These are phyloP conservation scores for Platismatia glauca DNA, from an alignment of 495 filamentous ascomycete species.

Conservation along the genomic window DNA sequence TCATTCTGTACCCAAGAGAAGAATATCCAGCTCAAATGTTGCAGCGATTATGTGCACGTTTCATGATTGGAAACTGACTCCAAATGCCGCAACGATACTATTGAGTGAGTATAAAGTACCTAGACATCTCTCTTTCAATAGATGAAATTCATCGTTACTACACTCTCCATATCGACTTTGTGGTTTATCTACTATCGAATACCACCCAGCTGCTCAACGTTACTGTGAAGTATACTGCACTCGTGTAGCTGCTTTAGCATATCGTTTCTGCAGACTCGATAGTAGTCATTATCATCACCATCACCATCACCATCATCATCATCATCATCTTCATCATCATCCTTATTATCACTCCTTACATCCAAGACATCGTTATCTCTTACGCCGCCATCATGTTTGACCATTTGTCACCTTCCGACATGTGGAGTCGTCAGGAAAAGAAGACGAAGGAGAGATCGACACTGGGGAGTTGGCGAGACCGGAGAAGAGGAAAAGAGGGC, in stretches of 20 bases:
- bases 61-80: too few species aligned
- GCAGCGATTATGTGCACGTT: too few species aligned
- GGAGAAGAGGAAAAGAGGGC: background rate
- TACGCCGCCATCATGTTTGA: background rate
- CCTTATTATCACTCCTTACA: background rate
- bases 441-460: background rate
- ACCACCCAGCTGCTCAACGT: too few species aligned
- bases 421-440: background rate
- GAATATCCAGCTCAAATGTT: too few species aligned
- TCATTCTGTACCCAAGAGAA: too few species aligned
- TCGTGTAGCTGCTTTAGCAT: background rate
- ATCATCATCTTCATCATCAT: background rate
- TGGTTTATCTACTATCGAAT: too few species aligned
- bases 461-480: background rate
- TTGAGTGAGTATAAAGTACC: too few species aligned
- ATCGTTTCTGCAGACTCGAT: background rate
- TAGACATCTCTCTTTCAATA: too few species aligned
- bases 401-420: background rate
- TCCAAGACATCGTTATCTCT: background rate
- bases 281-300: background rate
- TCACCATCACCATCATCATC: background rate
- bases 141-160: background rate
- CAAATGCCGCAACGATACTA: too few species aligned
- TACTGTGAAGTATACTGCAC: background rate
- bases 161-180: background rate